Base-by-base conservation (phyloP, 208 protist genomes). In the Wallacemonas collosoma region DNA sequence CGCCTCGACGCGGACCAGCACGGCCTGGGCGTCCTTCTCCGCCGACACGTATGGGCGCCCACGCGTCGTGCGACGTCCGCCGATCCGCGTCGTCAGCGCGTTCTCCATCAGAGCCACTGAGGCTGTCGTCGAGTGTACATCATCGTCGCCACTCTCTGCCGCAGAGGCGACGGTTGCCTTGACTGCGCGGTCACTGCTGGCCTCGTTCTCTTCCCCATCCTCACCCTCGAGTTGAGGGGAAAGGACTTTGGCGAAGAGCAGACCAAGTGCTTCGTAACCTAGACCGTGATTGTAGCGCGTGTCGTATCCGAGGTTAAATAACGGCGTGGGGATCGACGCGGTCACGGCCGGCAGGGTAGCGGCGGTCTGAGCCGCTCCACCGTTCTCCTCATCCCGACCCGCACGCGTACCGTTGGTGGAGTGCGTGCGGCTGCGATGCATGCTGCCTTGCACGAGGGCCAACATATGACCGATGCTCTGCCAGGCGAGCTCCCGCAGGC, bases 261-360 rank as follows among this genome's bases (percentile, higher is more conserved):
- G 54, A 3, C 88, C 93, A 11, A 97, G 85, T 6, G 82, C 82
- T 72, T 97, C 90, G 76, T 94, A 97, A 38, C 93, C 93, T 39
- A 93, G 76, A 7, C 93, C 93, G 39, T 88, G 87, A 71, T 97
- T 97, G 80, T 93, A 97, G 35, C 89, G 93, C 9, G 95, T 64
- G 53, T 97, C 93, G 12, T 90, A 50, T 36, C 78, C 77, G 11
- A 91, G 71, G 63, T 88, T 68, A 70, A 91, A 93, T 7, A 88
- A 68, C 51, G 80, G 43, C 17, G 76, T 50, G 6, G 35, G 39
- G 58, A 51, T 50, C n/a, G 56, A 55, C 62, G 44, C 45, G 50
- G 45, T 60, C 14, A 53, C 9, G 54, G 47, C 45, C 63, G 47
- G 53, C 5, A 70, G 35, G 1, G 44, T 39, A 43, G 14, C 57